A percentile compares a stretch with the other conserved stretches of the same genome.
phyloP scores from a whole-genome alignment of 768 basidiomycete genomes.

The Filobasidium floriforme region DNA sequence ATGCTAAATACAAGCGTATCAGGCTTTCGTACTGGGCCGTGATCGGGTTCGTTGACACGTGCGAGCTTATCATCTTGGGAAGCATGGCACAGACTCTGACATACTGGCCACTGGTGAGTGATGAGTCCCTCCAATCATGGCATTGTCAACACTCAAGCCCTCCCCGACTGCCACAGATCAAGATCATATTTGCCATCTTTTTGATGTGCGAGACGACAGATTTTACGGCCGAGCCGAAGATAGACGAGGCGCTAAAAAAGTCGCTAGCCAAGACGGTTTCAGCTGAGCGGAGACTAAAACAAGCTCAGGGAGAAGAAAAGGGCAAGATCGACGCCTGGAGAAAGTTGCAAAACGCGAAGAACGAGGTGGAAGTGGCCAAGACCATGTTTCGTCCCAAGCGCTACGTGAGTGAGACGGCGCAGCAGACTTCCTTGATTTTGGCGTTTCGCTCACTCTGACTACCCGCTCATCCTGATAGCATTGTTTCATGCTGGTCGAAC shows the following conservation, averaged over 20 bases:
- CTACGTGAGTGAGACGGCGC: slow-evolving; percentile 5
- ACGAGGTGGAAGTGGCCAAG: slow-evolving; percentile 10
- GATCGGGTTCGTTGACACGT: slow-evolving; percentile 6
- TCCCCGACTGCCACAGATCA: slow-evolving; percentile 6
- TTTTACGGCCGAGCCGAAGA: slow-evolving; percentile 8
- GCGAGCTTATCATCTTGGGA: slow-evolving; percentile 11
- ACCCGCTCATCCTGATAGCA: neutral
- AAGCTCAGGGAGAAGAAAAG: slow-evolving; percentile 12
- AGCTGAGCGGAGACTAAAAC: slow-evolving; percentile 3
- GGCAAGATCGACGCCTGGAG: slow-evolving; percentile 10
- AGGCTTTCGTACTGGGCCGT: slow-evolving; percentile 15
- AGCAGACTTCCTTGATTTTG: too few relatives aligned
- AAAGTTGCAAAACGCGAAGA: slow-evolving; percentile 3
- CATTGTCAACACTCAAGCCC: neutral
- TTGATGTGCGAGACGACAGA: slow-evolving; percentile 17
- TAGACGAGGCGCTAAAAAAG: slow-evolving; percentile 9
- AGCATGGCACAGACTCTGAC: slow-evolving; percentile 3
- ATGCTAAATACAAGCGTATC: neutral
- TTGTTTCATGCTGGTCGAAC: slow-evolving; percentile 13
- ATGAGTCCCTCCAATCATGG: too few relatives aligned
- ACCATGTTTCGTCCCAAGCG: neutral
- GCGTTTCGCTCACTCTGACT: too few relatives aligned
- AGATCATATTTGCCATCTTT: slow-evolving; percentile 7
- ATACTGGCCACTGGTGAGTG: slow-evolving; percentile 14
- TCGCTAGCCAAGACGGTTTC: neutral